Evolutionary conservation across 2,329 filamentous ascomycete genomes (phyloP), one percentile per base, ranked within the genome.

Genomic region (Alternaria viburni): DNA sequence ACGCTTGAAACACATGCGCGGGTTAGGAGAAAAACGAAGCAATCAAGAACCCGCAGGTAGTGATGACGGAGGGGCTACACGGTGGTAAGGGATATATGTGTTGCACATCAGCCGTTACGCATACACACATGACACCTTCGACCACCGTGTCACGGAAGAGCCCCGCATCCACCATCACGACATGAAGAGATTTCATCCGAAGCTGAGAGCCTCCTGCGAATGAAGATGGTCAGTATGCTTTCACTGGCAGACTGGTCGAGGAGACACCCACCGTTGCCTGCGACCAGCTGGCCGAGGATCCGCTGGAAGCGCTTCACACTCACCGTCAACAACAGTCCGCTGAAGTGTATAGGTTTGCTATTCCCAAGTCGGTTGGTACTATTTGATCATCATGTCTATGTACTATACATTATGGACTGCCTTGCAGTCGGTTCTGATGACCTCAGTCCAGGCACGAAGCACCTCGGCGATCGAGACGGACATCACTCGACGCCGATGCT

Each of bases 391-490:
- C 55, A 61, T 30, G 51, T 43, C 61, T 71, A 59, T 68, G 64
- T 70, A 76, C 68, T 74, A 74, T 76, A 76, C 67, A 77, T 73
- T 76, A 65, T 70, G 62, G 67, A 64, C 52, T 55, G 55, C 49
- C n/a, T 50, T 52, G 55, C 55, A 61, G 64, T 65, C 56, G 50
- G 54, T 61, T 23, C 51, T 21, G 52, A 51, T 57, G 56, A 59
- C 58, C 32, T 32, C 51, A 28, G 17, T 28, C 21, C 54, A 61
- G 58, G 45, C 23, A 55, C 30, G 46, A 36, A 64, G 32, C 47
- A 56, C 54, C 46, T 47, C 57, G 44, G 51, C 44, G 32, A 43
- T 13, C 58, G 41, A 61, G 51, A 66, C 41, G 23, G 56, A 56
- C 54, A 32, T 61, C 46, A 56, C 54, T 57, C 41, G 59, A 68